Evolutionary conservation across 208 protist genomes (phyloP), one percentile per base, ranked within the genome.

Genomic region (Tritrichomonas foetus): DNA sequence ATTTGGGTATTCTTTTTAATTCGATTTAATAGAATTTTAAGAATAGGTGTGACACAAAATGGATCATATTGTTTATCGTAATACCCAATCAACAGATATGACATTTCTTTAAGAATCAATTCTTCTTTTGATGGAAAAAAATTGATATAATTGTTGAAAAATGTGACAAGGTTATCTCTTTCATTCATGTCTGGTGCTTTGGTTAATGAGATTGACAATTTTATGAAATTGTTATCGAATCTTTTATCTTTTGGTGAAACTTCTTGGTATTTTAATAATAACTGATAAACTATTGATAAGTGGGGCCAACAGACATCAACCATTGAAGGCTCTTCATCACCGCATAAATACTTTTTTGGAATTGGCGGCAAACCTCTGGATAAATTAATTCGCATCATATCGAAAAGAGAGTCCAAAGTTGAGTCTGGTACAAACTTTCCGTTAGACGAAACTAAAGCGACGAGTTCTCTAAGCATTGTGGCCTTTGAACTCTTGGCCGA

Each of bases 301-400:
- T 89, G 78, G 33, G 78, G 47, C 78, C 78, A 89, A n/a, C n/a
- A 41, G 13, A 89, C 30, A 57, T 89, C 78, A 14, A 89, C 13
- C 20, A 89, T 53, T 20, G 27, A 5, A 9, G 78, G 78, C 30
- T 89, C 78, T 39, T 89, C 78, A 57, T 89, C 47, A 39, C 39
- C n/a, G 13, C 13, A 57, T 27, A 89, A 33, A 49, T 89, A 89
- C 36, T 89, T 57, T 22, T 53, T 53, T 22, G 13, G 41, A 20
- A 57, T 89, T 89, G 78, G 47, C 14, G 78, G 47, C 20, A 89
- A 44, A 20, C 27, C 20, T 36, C 78, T 9, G 0, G 27, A 57
- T 57, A 89, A 22, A 57, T 89, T 89, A 33, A 27, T 47, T 39
- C 9, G 33, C 1, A 89, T n/a, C 78, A 89, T 89, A 39, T 57